A percentile compares a stretch with the other conserved stretches of the same genome.
These are phyloP conservation scores for Pyrus hybrid DNA, from an alignment of 331 rosid species.

Conservation along the genomic window DNA sequence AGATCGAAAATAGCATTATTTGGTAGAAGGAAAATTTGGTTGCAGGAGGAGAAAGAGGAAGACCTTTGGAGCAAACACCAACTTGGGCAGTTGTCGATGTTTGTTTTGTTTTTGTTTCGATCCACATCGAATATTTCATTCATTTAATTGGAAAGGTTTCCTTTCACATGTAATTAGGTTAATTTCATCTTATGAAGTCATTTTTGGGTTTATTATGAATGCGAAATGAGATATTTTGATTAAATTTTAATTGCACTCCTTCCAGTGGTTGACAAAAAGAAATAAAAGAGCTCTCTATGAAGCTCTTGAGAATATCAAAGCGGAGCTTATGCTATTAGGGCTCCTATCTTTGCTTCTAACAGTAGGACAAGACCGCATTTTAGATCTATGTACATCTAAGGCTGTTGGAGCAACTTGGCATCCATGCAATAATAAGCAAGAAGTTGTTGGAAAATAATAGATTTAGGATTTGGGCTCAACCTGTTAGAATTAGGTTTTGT, in stretches of 20 bases:
- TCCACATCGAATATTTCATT: conserved; percentile 13
- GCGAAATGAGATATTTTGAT: too few relatives aligned
- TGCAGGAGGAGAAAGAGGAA: not conserved
- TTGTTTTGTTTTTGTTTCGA: conserved; percentile 18
- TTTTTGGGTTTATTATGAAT: too few relatives aligned
- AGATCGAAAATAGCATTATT: too few relatives aligned
- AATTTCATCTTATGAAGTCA: too few relatives aligned
- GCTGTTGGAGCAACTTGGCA: conserved; percentile 19
- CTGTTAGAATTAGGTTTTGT: too few relatives aligned
- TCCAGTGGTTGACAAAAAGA: conserved; percentile 14
- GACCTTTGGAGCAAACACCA: conserved; percentile 26
- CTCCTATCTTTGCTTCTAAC: conserved; percentile 15
- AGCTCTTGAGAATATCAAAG: conserved; percentile 26
- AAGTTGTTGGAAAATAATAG: too few relatives aligned
- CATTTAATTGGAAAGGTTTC: too few relatives aligned
- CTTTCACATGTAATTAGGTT: too few relatives aligned
- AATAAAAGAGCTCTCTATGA: conserved; percentile 19
- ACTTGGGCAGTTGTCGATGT: conserved; percentile 28
- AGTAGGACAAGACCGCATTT: conserved; percentile 14
- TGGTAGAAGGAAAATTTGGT: too few relatives aligned
- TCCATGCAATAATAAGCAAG: conserved; percentile 16
- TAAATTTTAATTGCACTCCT: not conserved
- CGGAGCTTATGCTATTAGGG: conserved; percentile 25
- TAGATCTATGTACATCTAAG: conserved; percentile 8
- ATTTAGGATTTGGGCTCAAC: too few relatives aligned